Base-by-base conservation (phyloP, 805 yeast genomes). In the Pichia deserticola region DNA sequence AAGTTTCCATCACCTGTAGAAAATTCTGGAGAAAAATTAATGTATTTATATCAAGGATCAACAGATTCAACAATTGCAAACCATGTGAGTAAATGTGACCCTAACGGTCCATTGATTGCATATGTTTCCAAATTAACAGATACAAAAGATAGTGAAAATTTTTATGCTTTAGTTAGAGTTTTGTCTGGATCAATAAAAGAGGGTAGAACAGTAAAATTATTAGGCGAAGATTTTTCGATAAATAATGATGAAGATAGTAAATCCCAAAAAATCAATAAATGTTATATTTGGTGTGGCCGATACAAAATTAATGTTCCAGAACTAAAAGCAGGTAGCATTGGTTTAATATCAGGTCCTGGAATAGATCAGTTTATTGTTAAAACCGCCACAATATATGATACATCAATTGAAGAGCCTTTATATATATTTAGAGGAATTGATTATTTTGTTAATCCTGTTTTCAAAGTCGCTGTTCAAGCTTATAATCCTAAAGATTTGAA, bases 391-490 rank as follows among this genome's bases (percentile, higher is more conserved):
- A 65, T 89, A 0, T 66, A 69, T 54, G 74, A 64, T 8, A 42
- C 49, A 5, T 50, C 61, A 4, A 62, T 62, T 4, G 44, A 44
- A 2, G 43, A 47, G n/a, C 59, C 61, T 11, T 55, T 65, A 15
- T 40, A 61, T 11, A 62, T 65, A n/a, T 71, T 76, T 54, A 68
- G 62, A 43, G 70, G 74, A 0, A 58, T 77, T 13, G 72, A 74
- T 42, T 74, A 71, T 51, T 63, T 81, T 3, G 64, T 70, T 7
- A 69, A 73, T 44, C 80, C 95, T 0, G 81, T 86, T 1, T 79
- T 87, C 58, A 88, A 89, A 59, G 77, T 92, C 4, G 89, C 95
- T 0, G 76, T 92, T 20, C 95, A 89, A 60, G 95, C 97, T 0
- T 72, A 76, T 13, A 73, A 77, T 30, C 96, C 97, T 0, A 75